Percentiles rank a stretch among this genome's conserved stretches.
These are phyloP conservation scores for Mortierella sp. DNA, from an alignment of 371 early-diverging fungal genomes.

Conservation along the genomic window DNA sequence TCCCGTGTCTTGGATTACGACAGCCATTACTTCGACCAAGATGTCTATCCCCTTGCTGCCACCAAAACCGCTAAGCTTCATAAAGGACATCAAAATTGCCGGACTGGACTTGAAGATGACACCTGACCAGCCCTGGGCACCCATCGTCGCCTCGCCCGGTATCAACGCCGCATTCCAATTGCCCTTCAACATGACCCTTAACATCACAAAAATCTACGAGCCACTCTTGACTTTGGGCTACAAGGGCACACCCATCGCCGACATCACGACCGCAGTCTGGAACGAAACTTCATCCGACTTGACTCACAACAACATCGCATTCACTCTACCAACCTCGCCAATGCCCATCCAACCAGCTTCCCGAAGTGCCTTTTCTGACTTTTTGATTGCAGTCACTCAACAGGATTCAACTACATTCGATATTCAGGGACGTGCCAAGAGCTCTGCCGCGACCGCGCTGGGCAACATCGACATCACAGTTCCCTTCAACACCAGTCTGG, in stretches of 20 bases:
- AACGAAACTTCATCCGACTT: conserved; percentile 33
- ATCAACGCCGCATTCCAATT: conserved; percentile 39
- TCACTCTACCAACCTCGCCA: conserved; percentile 30
- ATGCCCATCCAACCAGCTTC: conserved; percentile 30
- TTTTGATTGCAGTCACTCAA: conserved; percentile 31
- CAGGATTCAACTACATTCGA: conserved; percentile 21
- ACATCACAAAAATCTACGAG: conserved; percentile 35
- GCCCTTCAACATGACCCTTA: conserved; percentile 41
- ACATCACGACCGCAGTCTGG: conserved; percentile 41
- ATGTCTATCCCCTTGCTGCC: conserved; percentile 39
- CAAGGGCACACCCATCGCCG: conserved; percentile 24
- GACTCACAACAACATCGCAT: conserved; percentile 35
- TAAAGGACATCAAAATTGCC: conserved; percentile 32
- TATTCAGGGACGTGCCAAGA: conserved; percentile 33
- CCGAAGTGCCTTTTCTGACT: conserved; percentile 23
- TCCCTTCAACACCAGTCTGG: conserved; percentile 40
- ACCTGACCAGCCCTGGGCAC: conserved; percentile 34
- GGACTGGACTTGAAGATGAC: conserved; percentile 31
- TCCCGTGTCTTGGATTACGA: conserved; percentile 39
- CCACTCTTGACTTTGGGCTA: conserved; percentile 31
- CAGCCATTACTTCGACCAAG: conserved; percentile 33
- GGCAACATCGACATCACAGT: conserved; percentile 43
- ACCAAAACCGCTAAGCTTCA: conserved; percentile 32
- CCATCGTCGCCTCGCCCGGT: conserved; percentile 27
- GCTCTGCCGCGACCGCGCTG: conserved; percentile 25